Evolutionary conservation across 345 rosid genomes (phyloP).

Genomic region (Eucalyptus pauciflora): DNA sequence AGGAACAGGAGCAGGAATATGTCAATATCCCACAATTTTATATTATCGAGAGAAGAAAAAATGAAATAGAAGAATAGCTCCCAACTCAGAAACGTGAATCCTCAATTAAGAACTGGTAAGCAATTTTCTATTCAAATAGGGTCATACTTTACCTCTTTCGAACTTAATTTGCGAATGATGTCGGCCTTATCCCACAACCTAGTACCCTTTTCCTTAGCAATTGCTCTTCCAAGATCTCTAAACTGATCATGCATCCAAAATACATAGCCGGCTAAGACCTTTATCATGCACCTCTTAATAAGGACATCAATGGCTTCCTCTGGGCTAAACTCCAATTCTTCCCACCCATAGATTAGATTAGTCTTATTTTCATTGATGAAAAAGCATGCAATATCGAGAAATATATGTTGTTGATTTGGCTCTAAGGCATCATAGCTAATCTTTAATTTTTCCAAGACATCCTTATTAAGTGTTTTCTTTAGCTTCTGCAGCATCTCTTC

Average conservation of each 20-base stretch:
- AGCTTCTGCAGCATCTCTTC: background rate
- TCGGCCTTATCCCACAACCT: background rate
- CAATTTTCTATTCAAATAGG: background rate
- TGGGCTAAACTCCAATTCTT: background rate
- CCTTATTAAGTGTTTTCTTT: background rate
- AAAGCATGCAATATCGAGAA: background rate
- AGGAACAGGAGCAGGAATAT: background rate
- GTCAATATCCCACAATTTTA: background rate
- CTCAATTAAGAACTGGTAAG: background rate
- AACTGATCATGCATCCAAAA: background rate
- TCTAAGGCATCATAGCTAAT: background rate
- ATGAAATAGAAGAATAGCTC: background rate
- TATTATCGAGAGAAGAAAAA: background rate
- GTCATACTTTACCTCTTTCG: background rate
- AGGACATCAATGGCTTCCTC: background rate
- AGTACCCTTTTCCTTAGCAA: accelerated
- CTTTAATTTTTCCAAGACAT: background rate
- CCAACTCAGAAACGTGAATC: background rate
- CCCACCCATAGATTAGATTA: background rate
- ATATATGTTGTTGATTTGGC: background rate
- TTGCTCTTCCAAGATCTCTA: background rate
- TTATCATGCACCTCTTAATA: background rate
- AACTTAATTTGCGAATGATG: background rate
- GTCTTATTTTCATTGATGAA: accelerated
- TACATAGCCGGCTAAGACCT: accelerated